These are phyloP conservation scores for Boletus fagicola DNA, from an alignment of 768 basidiomycete genomes.

Conservation along the genomic window DNA sequence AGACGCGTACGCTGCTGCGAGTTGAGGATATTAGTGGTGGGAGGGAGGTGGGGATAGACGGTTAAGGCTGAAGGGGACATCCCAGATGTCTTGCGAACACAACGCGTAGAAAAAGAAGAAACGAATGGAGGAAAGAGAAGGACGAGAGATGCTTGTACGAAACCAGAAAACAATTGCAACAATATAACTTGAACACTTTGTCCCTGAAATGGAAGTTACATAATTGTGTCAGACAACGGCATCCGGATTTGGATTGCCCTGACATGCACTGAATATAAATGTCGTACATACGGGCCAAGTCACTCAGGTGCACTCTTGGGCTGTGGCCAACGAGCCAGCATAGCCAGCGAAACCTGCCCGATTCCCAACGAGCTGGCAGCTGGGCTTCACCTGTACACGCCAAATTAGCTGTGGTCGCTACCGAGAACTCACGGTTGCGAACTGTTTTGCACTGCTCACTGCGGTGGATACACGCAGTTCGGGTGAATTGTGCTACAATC, in stretches of 20 bases:
- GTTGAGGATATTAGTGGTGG: constrained; percentile 35
- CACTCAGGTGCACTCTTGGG: too few relatives aligned
- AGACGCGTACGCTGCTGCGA: constrained; percentile 35
- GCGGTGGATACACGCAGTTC: not conserved
- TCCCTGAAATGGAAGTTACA: constrained; percentile 17
- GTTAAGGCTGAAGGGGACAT: constrained; percentile 26
- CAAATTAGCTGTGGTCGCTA: not conserved
- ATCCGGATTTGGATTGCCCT: not conserved
- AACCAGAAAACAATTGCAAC: constrained; percentile 3
- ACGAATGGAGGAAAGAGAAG: not conserved
- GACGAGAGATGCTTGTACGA: constrained; percentile 8
- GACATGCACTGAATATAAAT: too few relatives aligned
- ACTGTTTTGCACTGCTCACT: not conserved
- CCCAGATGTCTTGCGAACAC: constrained; percentile 8
- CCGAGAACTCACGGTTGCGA: not conserved
- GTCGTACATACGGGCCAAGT: too few relatives aligned
- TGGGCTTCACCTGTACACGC: not conserved
- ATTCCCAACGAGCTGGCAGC: too few relatives aligned
- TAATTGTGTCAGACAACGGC: constrained; percentile 6
- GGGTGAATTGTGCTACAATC: not conserved
- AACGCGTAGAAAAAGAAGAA: not conserved
- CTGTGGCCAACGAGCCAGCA: not conserved
- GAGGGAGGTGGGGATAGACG: constrained; percentile 28
- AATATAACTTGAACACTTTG: constrained; percentile 12
- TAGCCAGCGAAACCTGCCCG: too few relatives aligned